Conservation (phyloP, 768 basidiomycete genomes). For the Paxillus ammoniavirescens region DNA sequence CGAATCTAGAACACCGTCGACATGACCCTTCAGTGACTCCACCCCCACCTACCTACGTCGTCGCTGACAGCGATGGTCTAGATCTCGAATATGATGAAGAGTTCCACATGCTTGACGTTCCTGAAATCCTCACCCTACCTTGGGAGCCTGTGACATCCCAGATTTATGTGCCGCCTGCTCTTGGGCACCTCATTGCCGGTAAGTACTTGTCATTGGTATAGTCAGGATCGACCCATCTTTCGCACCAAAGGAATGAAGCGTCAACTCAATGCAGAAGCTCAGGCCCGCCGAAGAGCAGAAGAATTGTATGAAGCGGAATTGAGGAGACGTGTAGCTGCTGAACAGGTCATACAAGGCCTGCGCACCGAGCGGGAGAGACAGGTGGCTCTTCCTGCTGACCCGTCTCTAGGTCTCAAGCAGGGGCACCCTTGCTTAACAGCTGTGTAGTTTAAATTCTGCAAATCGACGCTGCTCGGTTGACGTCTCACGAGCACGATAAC, state of each 20-base stretch:
- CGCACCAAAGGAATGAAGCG: constrained; percentile 30
- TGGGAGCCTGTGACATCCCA: constrained; percentile 30
- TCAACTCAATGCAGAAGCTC: constrained; percentile 29
- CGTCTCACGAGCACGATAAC: too few species aligned
- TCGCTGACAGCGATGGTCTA: neutral
- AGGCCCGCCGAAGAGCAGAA: constrained; percentile 35
- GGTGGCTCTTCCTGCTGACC: neutral
- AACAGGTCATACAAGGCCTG: constrained; percentile 21
- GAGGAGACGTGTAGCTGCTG: constrained; percentile 29
- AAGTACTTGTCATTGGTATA: constrained; percentile 5
- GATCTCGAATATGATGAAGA: constrained; percentile 12
- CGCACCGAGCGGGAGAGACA: constrained; percentile 8
- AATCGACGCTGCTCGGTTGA: too few species aligned
- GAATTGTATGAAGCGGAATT: constrained; percentile 30
- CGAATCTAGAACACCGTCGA: neutral
- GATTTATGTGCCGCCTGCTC: constrained; percentile 35
- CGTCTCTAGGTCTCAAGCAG: neutral
- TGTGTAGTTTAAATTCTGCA: too few species aligned
- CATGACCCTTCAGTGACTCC: neutral
- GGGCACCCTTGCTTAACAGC: too few species aligned
- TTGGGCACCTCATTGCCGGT: constrained; percentile 37
- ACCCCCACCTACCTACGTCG: neutral
- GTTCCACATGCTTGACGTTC: constrained; percentile 35
- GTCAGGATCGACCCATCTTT: neutral
- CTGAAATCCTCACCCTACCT: constrained; percentile 32